phyloP scores from a whole-genome alignment of 2,329 filamentous ascomycete genomes.

The Hysterium pulicare region DNA sequence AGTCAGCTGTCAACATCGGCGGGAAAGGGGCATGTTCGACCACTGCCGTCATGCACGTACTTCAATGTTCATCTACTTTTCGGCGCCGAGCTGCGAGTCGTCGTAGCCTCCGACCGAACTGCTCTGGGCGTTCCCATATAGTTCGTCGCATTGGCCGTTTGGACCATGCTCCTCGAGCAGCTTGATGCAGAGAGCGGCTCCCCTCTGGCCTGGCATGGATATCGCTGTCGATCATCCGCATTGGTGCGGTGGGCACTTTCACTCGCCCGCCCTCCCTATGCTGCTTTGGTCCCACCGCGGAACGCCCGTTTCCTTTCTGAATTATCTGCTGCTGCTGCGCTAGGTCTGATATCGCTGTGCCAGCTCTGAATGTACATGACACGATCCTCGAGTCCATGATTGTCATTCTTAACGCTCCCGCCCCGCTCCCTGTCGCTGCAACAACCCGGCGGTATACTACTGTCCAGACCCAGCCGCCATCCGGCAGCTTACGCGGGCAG shows the following conservation, averaged over 20 bases:
- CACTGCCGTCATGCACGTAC: no score
- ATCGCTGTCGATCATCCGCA: conserved; percentile 3
- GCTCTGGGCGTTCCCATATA: background rate
- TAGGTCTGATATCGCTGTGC: conserved; percentile 1
- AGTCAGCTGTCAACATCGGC: conserved; percentile 2
- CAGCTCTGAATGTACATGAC: background rate
- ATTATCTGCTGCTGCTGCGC: conserved; percentile 2
- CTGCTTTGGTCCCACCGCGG: background rate
- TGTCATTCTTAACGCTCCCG: background rate
- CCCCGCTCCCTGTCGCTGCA: background rate
- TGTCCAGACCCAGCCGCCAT: background rate
- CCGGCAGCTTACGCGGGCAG: background rate
- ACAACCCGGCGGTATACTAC: background rate
- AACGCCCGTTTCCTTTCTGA: conserved; percentile 2
- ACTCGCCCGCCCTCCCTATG: background rate
- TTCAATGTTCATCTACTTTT: no score
- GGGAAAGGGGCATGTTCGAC: background rate
- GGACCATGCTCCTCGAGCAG: background rate
- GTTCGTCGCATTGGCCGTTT: background rate
- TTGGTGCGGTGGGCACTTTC: background rate
- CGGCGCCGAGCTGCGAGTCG: no score
- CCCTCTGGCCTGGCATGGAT: background rate
- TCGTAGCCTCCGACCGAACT: no score
- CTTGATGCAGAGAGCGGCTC: background rate
- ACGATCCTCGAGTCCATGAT: background rate